Conservation (phyloP, 306 rosid species). For the Cucumis hystrix region DNA sequence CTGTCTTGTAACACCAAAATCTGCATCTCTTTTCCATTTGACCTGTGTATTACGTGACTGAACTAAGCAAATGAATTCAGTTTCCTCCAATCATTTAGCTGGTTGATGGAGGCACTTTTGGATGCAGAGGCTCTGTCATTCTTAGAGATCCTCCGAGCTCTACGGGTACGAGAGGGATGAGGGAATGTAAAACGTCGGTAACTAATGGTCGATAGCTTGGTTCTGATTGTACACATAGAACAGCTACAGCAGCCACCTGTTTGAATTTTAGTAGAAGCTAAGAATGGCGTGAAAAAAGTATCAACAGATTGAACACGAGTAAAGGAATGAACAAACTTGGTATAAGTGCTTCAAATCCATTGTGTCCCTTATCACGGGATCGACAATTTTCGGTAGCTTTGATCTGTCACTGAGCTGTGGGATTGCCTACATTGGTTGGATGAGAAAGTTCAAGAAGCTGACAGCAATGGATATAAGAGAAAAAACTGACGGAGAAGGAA, state of each 20-base stretch:
- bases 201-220: conserved; percentile 83
- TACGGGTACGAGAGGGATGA: conserved; percentile 66
- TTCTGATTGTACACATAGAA: conserved; percentile 82
- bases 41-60: background rate
- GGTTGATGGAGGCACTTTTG: background rate
- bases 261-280: background rate
- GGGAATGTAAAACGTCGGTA: conserved; percentile 85
- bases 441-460: background rate
- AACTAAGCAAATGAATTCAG: background rate
- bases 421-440: conserved; percentile 46
- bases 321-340: conserved; percentile 37
- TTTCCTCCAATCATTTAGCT: background rate
- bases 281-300: background rate
- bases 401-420: conserved; percentile 84
- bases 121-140: conserved; percentile 26
- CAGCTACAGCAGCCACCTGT: conserved; percentile 97
- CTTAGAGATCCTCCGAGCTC: conserved; percentile 85
- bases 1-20: background rate
- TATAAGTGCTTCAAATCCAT: conserved; percentile 94
- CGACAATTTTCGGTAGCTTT: conserved; percentile 67
- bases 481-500: background rate
- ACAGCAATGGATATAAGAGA: background rate
- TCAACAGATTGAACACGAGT: background rate
- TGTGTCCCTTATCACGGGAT: conserved; percentile 57
- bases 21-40: background rate